A percentile compares a stretch with the other conserved stretches of the same genome.
Conservation (phyloP, 2,329 filamentous ascomycete species). For the Diplodia corticola region DNA sequence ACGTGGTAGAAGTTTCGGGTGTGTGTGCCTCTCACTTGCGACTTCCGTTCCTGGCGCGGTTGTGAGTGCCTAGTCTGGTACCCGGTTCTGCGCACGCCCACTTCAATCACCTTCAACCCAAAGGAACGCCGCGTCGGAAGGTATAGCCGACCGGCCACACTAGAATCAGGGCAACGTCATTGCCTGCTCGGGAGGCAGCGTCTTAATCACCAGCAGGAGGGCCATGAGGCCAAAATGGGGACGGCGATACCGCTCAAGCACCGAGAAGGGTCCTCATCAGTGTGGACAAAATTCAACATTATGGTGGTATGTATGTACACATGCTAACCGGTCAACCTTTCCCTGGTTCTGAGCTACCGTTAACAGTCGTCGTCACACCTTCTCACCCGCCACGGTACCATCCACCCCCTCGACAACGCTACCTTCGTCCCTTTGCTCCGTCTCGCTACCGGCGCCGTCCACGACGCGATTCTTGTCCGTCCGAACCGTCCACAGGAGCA, state of each 20-base stretch:
- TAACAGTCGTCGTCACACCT: background rate
- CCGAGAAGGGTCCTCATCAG: background rate
- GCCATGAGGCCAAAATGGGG: background rate
- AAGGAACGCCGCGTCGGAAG: no score
- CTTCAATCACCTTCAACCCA: no score
- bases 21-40: no score
- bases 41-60: no score
- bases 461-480: background rate
- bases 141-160: no score
- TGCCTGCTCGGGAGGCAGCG: no score
- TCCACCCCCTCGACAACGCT: constrained; percentile 29
- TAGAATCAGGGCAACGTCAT: no score
- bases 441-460: background rate
- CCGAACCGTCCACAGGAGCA: constrained; percentile 47
- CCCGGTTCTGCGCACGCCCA: no score
- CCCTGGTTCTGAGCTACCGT: background rate
- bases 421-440: constrained; percentile 25
- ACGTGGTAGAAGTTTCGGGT: no score
- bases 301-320: background rate
- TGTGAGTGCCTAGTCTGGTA: no score
- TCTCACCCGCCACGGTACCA: constrained; percentile 25
- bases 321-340: background rate
- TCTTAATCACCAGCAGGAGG: no score
- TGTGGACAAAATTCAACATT: background rate
- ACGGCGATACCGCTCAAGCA: background rate